These are phyloP conservation scores for Drechslerella coelobrocha DNA, from an alignment of 2,329 filamentous ascomycete species.

Conservation along the genomic window DNA sequence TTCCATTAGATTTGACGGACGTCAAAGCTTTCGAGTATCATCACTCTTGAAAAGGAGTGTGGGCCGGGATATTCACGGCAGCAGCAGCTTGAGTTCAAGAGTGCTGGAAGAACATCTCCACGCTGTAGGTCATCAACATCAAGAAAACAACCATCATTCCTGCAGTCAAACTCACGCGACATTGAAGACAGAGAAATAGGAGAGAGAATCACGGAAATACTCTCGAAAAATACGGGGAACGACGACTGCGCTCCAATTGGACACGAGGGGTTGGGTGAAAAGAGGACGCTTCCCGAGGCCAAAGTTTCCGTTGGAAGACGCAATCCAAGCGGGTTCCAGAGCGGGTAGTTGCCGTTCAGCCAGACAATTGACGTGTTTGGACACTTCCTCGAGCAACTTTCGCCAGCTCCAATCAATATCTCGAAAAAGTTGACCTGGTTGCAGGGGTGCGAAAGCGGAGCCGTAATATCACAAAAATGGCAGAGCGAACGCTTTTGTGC, in stretches of 20 bases:
- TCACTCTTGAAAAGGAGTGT: no score
- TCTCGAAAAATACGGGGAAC: neutral
- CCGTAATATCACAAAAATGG: constrained; percentile 24
- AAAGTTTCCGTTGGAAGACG: constrained; percentile 10
- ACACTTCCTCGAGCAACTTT: constrained; percentile 5
- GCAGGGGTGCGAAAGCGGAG: constrained; percentile 35
- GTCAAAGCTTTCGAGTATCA: no score
- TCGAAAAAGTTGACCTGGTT: constrained; percentile 21
- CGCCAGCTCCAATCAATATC: constrained; percentile 37
- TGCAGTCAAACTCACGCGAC: constrained; percentile 5
- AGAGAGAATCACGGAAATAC: neutral
- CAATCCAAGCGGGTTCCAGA: constrained; percentile 39
- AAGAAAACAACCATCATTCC: neutral
- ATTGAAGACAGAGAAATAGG: neutral
- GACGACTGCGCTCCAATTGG: neutral
- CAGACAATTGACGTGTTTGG: constrained; percentile 17
- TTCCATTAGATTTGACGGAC: no score
- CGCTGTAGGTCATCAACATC: neutral
- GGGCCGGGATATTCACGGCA: no score
- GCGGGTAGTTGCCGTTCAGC: constrained; percentile 44
- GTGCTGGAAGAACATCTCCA: no score
- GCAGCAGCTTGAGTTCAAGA: no score
- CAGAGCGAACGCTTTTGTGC: constrained; percentile 35
- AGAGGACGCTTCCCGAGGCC: neutral
- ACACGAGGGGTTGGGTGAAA: neutral